Percentiles rank a stretch among this genome's conserved stretches.
phyloP scores from a whole-genome alignment of 345 rosid species.

The Ceriops tagal region DNA sequence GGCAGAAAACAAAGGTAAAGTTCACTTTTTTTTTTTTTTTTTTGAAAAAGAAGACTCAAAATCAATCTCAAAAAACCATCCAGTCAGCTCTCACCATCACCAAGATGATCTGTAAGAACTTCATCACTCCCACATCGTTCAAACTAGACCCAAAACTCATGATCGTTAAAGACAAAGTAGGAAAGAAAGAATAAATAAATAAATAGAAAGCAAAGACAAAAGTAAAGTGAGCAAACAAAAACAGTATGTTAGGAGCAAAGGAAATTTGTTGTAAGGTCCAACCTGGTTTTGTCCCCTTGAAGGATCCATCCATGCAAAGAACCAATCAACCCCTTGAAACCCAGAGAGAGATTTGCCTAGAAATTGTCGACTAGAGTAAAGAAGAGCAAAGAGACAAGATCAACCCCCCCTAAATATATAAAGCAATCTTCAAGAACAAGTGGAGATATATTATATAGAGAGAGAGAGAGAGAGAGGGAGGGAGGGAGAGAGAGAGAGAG shows the following conservation, averaged over 20 bases:
- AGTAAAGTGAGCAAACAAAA: slow-evolving; percentile 4
- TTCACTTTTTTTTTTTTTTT: not conserved
- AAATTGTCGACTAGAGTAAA: not conserved
- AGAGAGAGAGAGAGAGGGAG: too few relatives aligned
- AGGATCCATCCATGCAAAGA: slow-evolving; percentile 67
- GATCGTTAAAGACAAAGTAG: not conserved
- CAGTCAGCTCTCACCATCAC: too few relatives aligned
- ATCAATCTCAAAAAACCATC: too few relatives aligned
- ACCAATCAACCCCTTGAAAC: slow-evolving; percentile 11
- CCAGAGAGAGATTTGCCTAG: not conserved
- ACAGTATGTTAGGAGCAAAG: not conserved
- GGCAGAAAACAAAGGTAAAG: not conserved
- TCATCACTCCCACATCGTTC: not conserved
- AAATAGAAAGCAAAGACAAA: not conserved
- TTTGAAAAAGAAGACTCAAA: not conserved
- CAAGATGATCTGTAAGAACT: too few relatives aligned
- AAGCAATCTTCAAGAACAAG: slow-evolving; percentile 1
- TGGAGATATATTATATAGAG: not conserved
- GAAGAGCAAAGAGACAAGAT: not conserved
- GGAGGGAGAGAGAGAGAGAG: slow-evolving; percentile 6
- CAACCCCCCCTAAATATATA: slow-evolving; percentile 5
- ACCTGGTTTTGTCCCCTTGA: slow-evolving; percentile 56
- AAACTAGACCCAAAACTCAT: not conserved
- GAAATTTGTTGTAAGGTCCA: not conserved
- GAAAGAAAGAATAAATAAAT: not conserved